Evolutionary conservation across 176 grass and related monocot species (phyloP).

Genomic region (Oryza brachyantha): DNA sequence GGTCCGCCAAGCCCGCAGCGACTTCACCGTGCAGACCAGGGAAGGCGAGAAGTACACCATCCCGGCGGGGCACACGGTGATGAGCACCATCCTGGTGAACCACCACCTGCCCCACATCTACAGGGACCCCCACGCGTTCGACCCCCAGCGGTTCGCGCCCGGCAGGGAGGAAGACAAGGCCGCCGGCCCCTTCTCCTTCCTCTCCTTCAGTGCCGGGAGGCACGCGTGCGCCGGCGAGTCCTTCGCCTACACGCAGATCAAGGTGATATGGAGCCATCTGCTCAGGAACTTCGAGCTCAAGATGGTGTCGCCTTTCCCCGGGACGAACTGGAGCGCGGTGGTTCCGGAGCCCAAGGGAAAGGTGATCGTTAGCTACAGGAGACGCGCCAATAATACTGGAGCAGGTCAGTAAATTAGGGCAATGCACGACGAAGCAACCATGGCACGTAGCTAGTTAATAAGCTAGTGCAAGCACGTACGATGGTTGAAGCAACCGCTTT

Average conservation of each 20-base stretch:
- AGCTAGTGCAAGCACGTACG: no score
- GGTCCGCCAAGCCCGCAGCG: neutral
- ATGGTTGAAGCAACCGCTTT: no score
- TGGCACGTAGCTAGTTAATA: no score
- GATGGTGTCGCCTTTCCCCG: neutral
- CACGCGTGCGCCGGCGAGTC: neutral
- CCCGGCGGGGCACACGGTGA: neutral
- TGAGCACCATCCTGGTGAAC: neutral
- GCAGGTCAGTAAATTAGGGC: no score
- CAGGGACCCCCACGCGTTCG: neutral
- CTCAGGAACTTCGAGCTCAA: slow-evolving; percentile 11
- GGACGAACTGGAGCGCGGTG: neutral
- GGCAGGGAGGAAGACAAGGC: slow-evolving; percentile 4
- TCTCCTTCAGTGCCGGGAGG: neutral
- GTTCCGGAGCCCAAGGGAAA: slow-evolving; percentile 10
- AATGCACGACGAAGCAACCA: no score
- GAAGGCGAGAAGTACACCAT: neutral
- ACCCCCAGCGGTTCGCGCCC: neutral
- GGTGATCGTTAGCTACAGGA: neutral
- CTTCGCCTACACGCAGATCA: neutral
- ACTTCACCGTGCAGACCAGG: neutral
- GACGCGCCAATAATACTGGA: no score
- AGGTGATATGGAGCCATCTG: slow-evolving; percentile 13
- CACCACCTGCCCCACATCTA: neutral
- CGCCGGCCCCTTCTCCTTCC: neutral